These are phyloP conservation scores for Eimeria maxima DNA, from an alignment of 169 alveolate species.

Conservation along the genomic window DNA sequence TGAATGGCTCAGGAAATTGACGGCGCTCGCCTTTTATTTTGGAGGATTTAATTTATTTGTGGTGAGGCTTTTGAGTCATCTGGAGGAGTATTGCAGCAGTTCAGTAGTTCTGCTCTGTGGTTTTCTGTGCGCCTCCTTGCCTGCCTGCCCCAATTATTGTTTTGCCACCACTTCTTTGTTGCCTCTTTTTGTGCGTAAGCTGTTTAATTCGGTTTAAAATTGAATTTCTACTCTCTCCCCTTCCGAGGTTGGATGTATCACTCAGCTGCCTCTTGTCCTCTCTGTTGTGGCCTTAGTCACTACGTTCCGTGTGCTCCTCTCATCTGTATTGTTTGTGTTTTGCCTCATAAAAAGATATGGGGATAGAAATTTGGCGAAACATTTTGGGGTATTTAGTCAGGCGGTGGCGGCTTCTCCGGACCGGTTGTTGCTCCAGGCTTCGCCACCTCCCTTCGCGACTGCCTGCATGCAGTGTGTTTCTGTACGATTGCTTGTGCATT, in stretches of 20 bases:
- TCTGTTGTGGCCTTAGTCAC: not conserved
- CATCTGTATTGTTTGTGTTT: not conserved
- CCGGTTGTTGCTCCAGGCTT: not conserved
- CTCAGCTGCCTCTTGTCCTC: too few relatives aligned
- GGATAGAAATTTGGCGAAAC: not conserved
- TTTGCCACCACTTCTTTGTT: not conserved
- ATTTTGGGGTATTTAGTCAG: not conserved
- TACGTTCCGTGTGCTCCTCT: not conserved
- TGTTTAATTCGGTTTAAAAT: not conserved
- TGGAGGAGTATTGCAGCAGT: not conserved
- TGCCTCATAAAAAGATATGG: not conserved
- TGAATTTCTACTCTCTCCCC: not conserved
- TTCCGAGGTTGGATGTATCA: not conserved
- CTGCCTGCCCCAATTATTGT: not conserved
- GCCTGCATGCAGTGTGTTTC: not conserved
- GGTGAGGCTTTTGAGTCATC: not conserved
- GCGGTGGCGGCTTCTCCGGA: not conserved
- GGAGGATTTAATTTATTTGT: not conserved
- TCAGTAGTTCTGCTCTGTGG: not conserved
- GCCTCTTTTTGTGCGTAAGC: not conserved
- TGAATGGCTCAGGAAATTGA: not conserved
- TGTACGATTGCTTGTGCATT: not conserved
- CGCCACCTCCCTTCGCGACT: not conserved
- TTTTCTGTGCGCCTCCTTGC: not conserved
- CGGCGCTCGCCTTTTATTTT: constrained; percentile 27